Evolutionary conservation across 75 land plant genomes (phyloP), one percentile per base, ranked within the genome.

Genomic region (Pinus tabuliformis): DNA sequence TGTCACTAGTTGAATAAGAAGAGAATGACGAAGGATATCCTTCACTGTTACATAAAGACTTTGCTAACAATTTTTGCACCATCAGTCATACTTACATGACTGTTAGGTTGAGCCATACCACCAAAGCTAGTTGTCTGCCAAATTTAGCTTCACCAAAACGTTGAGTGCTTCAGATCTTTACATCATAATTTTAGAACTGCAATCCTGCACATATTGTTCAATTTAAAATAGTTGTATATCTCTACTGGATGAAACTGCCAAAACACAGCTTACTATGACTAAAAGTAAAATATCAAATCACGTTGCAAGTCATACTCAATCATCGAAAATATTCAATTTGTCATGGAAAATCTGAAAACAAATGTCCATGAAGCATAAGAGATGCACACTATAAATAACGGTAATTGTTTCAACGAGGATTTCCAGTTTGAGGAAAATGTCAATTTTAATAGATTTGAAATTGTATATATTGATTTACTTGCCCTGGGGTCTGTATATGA

Each of bases 31-130:
- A 68, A 21, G 54, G 54, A 49, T 49, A 11, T 49, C n/a, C 22
- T 37, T 45, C 72, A 68, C 20, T 42, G 11, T 68, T 42, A 39
- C n/a, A 22, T 20, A 68, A 42, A n/a, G 24, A 68, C 42, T 21
- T 17, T 39, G 42, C 22, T 20, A 39, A 11, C n/a, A 3, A 39
- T 20, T 68, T 68, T 68, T 20, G 54, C 72, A 68, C 21, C 21
- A 39, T 18, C 36, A 39, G 52, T 8, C 13, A 42, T 18, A 68
- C 72, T 68, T 68, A 68, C 72, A 30, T 68, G 39, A 42, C 72
- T 68, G 72, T 52, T 11, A 42, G 72, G 72, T 68, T 68, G 72
- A 68, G 72, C 54, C 72, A 68, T 68, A 2, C 9, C 8, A 21
- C 14, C 3, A 20, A 22, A 68, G 18, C 52, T 42, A 39, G 52